phyloP scores from a whole-genome alignment of 768 basidiomycete species.

The Xerocomellus amylosporus region DNA sequence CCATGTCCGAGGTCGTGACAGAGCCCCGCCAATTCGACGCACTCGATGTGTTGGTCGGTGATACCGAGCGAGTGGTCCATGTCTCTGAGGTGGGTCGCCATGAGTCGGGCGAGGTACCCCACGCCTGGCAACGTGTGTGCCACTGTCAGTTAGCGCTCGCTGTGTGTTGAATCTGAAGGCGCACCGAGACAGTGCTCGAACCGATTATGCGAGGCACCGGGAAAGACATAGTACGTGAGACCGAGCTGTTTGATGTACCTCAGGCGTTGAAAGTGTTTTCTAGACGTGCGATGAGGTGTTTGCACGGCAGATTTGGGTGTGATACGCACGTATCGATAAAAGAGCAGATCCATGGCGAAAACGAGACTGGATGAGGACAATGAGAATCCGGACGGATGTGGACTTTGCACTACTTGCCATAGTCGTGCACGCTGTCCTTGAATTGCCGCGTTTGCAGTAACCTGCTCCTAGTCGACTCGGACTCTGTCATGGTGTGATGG shows the following conservation, averaged over 20 bases:
- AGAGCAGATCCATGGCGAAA: conserved; percentile 38
- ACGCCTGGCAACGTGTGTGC: conserved; percentile 49
- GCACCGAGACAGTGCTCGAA: conserved; percentile 83
- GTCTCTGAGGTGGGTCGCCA: conserved; percentile 54
- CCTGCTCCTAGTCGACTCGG: background rate
- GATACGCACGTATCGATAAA: conserved; percentile 66
- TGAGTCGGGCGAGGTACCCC: conserved; percentile 64
- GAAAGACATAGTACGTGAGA: conserved; percentile 71
- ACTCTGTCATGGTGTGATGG: background rate
- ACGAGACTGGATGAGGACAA: conserved; percentile 15
- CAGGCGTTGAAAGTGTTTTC: conserved; percentile 74
- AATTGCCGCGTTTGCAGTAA: conserved; percentile 23
- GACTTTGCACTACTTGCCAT: conserved; percentile 32
- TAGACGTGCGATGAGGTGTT: conserved; percentile 25
- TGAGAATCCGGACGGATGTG: background rate
- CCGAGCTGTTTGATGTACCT: conserved; percentile 80
- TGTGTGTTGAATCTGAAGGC: background rate
- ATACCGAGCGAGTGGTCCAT: conserved; percentile 63
- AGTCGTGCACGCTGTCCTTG: conserved; percentile 44
- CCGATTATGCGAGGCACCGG: conserved; percentile 73
- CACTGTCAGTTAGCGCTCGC: background rate
- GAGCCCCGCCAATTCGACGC: conserved; percentile 76
- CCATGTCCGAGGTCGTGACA: conserved; percentile 88
- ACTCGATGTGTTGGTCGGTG: conserved; percentile 67
- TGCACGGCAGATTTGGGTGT: background rate